These are phyloP conservation scores for Eutrema japonicum DNA, from an alignment of 345 rosid species.

Conservation along the genomic window DNA sequence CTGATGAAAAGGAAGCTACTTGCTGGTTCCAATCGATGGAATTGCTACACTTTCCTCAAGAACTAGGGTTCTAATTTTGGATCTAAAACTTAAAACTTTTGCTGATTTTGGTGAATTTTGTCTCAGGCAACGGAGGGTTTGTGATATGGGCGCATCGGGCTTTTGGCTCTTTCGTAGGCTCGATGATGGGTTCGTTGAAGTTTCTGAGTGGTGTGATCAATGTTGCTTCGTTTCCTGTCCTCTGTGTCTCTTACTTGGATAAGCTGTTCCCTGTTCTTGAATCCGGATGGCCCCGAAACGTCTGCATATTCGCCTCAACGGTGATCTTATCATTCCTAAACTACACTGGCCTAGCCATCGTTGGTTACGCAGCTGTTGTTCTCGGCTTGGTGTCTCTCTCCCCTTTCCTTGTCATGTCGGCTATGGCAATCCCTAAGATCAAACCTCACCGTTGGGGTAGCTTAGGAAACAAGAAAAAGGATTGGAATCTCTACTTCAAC, in stretches of 20 bases:
- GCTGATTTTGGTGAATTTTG: background rate
- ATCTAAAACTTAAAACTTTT: background rate
- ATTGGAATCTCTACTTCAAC: conserved; percentile 84
- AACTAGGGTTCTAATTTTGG: background rate
- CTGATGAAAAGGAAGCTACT: conserved; percentile 26
- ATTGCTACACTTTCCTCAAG: background rate
- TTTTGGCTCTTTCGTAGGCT: conserved; percentile 72
- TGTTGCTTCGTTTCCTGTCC: conserved; percentile 74
- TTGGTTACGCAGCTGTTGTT: conserved; percentile 73
- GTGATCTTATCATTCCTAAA: conserved; percentile 61
- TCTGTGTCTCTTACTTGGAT: conserved; percentile 66
- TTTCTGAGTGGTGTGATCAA: conserved; percentile 80
- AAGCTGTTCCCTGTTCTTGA: conserved; percentile 51
- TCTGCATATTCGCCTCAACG: conserved; percentile 53
- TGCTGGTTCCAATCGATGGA: background rate
- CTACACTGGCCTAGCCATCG: conserved; percentile 69
- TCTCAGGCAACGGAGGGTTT: conserved; percentile 73
- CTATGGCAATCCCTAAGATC: conserved; percentile 74
- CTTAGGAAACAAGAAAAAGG: conserved; percentile 61
- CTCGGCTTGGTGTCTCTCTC: conserved; percentile 73
- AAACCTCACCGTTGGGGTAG: conserved; percentile 70
- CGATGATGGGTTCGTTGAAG: conserved; percentile 86
- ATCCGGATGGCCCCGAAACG: conserved; percentile 62
- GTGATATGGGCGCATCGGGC: conserved; percentile 86
- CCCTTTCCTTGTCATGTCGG: conserved; percentile 71